Evolutionary conservation across 352 stramenopile species (phyloP), one percentile per base, ranked within the genome.

Genomic region (Phytophthora pluvialis): DNA sequence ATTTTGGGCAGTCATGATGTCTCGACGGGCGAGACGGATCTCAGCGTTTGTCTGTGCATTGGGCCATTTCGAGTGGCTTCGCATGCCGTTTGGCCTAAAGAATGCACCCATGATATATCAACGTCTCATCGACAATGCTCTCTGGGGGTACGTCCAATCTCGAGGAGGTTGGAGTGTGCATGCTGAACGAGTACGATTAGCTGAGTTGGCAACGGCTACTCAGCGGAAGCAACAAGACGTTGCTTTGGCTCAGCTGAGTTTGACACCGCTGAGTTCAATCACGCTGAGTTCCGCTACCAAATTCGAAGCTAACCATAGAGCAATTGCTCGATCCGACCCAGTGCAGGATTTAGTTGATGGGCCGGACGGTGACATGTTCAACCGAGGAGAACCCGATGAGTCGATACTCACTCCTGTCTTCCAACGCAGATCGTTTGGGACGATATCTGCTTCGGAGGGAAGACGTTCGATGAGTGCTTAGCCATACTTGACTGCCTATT

Each of bases 371-470:
- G 42, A 60, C 15, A 60, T 60, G 42, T 46, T 60, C 4, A 36
- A 5, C 1, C 52, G 21, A 2, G 53, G 53, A 12, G 29, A 51
- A 35, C 29, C 53, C 2, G 42, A 60, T 13, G 0, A 36, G 4
- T 46, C 53, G 0, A 39, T 13, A n/a, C 15, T 46, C 0, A 31
- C 28, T 9, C 53, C 53, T 0, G 31, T 60, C 2, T 60, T 60
- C 16, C 16, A 45, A 8, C 5, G 29, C 0, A 6, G 16, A 13
- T 60, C 53, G 4, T 60, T 60, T 7, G 31, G 0, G 53, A 52
- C 13, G 40, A 45, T 12, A 45, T 45, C 3, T 52, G 53, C 28
- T 60, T 60, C 6, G 40, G 53, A 8, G 42, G 42, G 0, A 36
- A 28, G 13, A 36, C 42, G 2, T 51, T 60, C 6, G 29, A 50